These are phyloP conservation scores for Lactarius psammicola DNA, from an alignment of 768 basidiomycete genomes.

Conservation along the genomic window DNA sequence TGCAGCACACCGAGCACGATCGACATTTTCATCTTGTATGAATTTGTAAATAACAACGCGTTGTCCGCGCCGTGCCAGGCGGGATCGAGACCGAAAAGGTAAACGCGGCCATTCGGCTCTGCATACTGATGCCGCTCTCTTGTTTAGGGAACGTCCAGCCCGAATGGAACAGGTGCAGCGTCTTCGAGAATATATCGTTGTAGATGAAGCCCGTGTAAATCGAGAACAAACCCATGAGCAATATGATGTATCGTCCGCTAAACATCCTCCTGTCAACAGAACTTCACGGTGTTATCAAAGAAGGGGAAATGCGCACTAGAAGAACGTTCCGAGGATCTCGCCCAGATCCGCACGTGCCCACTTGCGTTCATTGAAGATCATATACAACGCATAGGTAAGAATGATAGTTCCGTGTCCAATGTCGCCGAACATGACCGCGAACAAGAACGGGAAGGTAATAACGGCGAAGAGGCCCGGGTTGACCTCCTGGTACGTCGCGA, in stretches of 20 bases:
- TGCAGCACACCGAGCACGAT: constrained; percentile 95
- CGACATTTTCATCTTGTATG: constrained; percentile 99
- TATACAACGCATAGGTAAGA: constrained; percentile 68
- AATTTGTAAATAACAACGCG: constrained; percentile 90
- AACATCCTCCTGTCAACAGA: constrained; percentile 31
- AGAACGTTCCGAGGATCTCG: constrained; percentile 89
- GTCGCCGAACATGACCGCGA: constrained; percentile 99
- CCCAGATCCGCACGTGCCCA: constrained; percentile 70
- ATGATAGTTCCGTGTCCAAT: constrained; percentile 93
- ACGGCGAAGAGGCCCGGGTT: constrained; percentile 94
- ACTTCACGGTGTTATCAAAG: constrained; percentile 15
- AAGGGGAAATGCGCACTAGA: constrained; percentile 65
- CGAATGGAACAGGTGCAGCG: constrained; percentile 82
- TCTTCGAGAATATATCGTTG: constrained; percentile 98
- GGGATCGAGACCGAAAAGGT: constrained; percentile 93
- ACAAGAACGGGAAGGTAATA: constrained; percentile 95
- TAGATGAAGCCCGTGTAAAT: constrained; percentile 97
- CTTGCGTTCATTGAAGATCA: constrained; percentile 85
- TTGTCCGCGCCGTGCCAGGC: constrained; percentile 95
- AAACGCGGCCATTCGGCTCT: constrained; percentile 62
- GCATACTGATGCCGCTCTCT: constrained; percentile 43
- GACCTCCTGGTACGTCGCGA: constrained; percentile 92
- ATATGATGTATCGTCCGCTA: constrained; percentile 97
- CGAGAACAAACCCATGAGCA: constrained; percentile 97
- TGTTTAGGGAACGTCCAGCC: constrained; percentile 75